Conservation (phyloP, 2,329 filamentous ascomycete genomes). For the Erysiphe neolycopersici region DNA sequence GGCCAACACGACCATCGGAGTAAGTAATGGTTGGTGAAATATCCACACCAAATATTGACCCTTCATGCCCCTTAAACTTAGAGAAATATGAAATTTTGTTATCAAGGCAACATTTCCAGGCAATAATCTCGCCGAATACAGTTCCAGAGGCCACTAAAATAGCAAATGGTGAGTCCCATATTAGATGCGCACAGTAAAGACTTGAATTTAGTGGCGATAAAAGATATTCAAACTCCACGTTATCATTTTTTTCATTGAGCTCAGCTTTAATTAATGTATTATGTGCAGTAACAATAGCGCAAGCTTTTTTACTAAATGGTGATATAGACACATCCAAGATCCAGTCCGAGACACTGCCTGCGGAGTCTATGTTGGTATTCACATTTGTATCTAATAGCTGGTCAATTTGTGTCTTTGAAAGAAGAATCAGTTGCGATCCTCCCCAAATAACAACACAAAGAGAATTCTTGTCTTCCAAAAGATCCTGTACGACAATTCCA, state of each 20-base stretch:
- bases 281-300: constrained; percentile 56
- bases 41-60: constrained; percentile 73
- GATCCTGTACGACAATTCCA: constrained; percentile 28
- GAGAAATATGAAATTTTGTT: constrained; percentile 20
- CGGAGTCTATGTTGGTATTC: constrained; percentile 9
- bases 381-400: constrained; percentile 2
- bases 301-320: constrained; percentile 17
- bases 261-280: constrained; percentile 43
- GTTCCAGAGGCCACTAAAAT: constrained; percentile 70
- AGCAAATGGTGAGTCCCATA: constrained; percentile 27
- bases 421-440: constrained; percentile 21
- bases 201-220: constrained; percentile 51
- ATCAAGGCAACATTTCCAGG: constrained; percentile 42
- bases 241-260: constrained; percentile 8
- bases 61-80: constrained; percentile 48
- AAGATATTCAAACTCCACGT: constrained; percentile 20
- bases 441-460: constrained; percentile 39
- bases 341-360: constrained; percentile 40
- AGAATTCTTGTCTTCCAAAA: constrained; percentile 2
- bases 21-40: constrained; percentile 33
- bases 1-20: constrained; percentile 16
- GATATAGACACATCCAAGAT: constrained; percentile 40
- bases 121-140: constrained; percentile 76
- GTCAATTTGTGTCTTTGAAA: constrained; percentile 12
- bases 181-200: constrained; percentile 58